A percentile compares a stretch with the other conserved stretches of the same genome.
These are phyloP conservation scores for Metschnikowia continentalis DNA, from an alignment of 805 yeast genomes.

Conservation along the genomic window DNA sequence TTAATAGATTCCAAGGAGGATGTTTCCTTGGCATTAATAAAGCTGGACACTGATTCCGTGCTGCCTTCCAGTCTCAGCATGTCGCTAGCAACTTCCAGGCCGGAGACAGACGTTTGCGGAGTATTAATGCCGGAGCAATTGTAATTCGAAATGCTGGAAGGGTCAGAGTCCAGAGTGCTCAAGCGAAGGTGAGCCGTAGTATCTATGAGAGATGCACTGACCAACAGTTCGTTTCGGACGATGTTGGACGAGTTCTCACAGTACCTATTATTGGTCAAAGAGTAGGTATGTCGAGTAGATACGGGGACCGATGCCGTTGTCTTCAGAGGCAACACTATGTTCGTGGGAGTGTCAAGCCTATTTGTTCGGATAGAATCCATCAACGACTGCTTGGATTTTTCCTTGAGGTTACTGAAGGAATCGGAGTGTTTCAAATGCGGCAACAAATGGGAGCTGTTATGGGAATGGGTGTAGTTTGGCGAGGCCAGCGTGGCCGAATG, in stretches of 20 bases:
- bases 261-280: conserved; percentile 17
- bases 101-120: conserved; percentile 30
- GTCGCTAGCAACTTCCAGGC: conserved; percentile 12
- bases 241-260: conserved; percentile 16
- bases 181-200: not conserved
- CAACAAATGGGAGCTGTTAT: not conserved
- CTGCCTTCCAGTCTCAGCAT: conserved; percentile 7
- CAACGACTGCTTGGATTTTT: conserved; percentile 17
- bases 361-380: conserved; percentile 22
- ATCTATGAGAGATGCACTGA: not conserved
- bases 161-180: conserved; percentile 15
- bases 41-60: conserved; percentile 9
- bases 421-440: conserved; percentile 10
- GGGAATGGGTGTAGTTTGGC: not conserved
- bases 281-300: conserved; percentile 7
- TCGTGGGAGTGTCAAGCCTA: conserved; percentile 25
- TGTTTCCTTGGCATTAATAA: conserved; percentile 6
- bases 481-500: conserved; percentile 2
- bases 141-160: conserved; percentile 24
- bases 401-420: conserved; percentile 19
- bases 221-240: conserved; percentile 15
- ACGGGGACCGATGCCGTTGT: not conserved
- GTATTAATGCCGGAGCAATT: conserved; percentile 26
- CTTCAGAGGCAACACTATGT: conserved; percentile 11
- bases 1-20: conserved; percentile 12